Evolutionary conservation across 1,284 basidiomycete species (phyloP).

Genomic region (Cryptococcus depauperatus): DNA sequence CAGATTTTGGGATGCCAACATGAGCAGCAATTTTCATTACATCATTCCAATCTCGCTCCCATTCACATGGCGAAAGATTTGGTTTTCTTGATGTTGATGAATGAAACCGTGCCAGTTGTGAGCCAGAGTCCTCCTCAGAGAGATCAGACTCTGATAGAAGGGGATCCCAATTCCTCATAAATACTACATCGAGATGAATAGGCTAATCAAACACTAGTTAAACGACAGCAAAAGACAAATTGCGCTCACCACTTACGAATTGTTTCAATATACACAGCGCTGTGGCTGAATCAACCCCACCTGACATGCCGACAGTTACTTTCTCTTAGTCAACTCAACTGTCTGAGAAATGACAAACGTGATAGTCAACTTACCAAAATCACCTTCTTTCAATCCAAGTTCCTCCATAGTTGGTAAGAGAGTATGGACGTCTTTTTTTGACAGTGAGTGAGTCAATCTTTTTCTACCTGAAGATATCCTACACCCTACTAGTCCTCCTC

Average conservation of each 20-base stretch:
- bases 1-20: constrained; percentile 56
- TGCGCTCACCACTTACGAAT: constrained; percentile 48
- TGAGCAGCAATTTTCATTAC: constrained; percentile 68
- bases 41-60: constrained; percentile 92
- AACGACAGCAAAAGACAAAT: background rate
- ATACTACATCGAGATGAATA: constrained; percentile 75
- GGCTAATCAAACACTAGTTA: constrained; percentile 48
- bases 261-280: constrained; percentile 65
- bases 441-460: background rate
- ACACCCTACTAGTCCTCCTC: too few species aligned
- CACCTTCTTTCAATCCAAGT: constrained; percentile 47
- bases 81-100: constrained; percentile 44
- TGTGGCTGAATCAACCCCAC: constrained; percentile 91
- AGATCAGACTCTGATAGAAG: constrained; percentile 30
- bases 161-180: constrained; percentile 89
- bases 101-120: constrained; percentile 45
- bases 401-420: constrained; percentile 22
- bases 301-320: constrained; percentile 91
- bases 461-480: background rate
- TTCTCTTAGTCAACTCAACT: background rate
- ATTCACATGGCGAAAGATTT: constrained; percentile 76
- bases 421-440: background rate
- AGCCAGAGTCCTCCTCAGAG: constrained; percentile 1
- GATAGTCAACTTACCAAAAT: constrained; percentile 48
- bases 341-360: background rate